phyloP scores from a whole-genome alignment of 768 basidiomycete species.

The Flagelloscypha sp. region DNA sequence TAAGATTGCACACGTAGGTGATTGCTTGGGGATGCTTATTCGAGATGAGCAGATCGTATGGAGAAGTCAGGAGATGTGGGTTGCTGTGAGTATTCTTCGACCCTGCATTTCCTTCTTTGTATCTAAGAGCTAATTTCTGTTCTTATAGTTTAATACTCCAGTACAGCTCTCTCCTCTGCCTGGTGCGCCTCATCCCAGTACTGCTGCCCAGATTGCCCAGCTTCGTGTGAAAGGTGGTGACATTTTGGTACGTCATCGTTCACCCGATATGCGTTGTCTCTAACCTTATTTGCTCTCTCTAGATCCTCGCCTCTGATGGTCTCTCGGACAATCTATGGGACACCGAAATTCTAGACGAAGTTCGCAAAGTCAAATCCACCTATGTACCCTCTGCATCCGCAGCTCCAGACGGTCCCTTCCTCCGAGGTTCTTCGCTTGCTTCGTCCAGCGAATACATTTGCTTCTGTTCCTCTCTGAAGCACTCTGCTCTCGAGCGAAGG shows the following conservation, averaged over 20 bases:
- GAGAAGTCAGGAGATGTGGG: constrained; percentile 92
- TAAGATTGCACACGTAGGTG: constrained; percentile 78
- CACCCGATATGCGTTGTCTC: neutral
- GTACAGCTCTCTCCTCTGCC: constrained; percentile 32
- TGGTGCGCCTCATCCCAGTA: constrained; percentile 2
- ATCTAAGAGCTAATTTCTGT: constrained; percentile 1
- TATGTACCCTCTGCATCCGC: constrained; percentile 5
- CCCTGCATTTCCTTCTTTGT: constrained; percentile 2
- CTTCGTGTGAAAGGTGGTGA: constrained; percentile 3
- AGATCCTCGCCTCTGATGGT: constrained; percentile 77
- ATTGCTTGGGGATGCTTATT: constrained; percentile 83
- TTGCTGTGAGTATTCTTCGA: constrained; percentile 43
- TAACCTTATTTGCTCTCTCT: constrained; percentile 42
- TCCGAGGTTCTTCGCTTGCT: constrained; percentile 5
- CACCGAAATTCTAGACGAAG: constrained; percentile 79
- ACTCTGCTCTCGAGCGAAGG: constrained; percentile 67
- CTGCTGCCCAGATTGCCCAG: neutral
- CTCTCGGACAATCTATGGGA: constrained; percentile 86
- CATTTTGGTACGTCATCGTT: neutral
- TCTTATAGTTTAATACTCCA: constrained; percentile 32
- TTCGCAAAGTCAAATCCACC: constrained; percentile 24
- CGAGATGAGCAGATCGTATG: constrained; percentile 73
- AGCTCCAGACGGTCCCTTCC: constrained; percentile 1
- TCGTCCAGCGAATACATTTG: constrained; percentile 44
- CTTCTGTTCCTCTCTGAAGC: constrained; percentile 73